A percentile compares a stretch with the other conserved stretches of the same genome.
Conservation (phyloP, 2,329 filamentous ascomycete genomes). For the Cladophialophora immunda region DNA sequence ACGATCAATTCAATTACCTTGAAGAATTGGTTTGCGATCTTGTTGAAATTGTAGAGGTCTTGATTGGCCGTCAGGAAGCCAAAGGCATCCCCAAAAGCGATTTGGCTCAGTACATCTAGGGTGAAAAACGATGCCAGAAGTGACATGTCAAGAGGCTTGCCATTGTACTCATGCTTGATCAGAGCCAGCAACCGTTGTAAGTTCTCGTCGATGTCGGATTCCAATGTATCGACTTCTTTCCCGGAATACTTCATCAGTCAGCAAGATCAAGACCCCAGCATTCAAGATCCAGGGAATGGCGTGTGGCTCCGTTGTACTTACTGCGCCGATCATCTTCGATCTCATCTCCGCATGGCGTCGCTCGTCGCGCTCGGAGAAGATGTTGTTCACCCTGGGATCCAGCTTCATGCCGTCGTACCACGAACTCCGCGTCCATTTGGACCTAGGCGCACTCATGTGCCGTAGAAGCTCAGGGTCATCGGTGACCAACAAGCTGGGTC, state of each 20-base stretch:
- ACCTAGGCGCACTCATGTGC: constrained; percentile 25
- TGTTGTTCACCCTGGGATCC: constrained; percentile 28
- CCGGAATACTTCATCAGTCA: constrained; percentile 27
- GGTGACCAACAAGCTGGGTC: constrained; percentile 25
- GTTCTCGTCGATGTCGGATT: constrained; percentile 28
- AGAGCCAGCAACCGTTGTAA: constrained; percentile 21
- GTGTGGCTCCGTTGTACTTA: constrained; percentile 4
- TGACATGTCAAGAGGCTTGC: constrained; percentile 32
- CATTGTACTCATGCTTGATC: constrained; percentile 26
- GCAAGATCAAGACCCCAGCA: background rate
- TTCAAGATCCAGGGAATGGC: background rate
- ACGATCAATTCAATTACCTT: constrained; percentile 34
- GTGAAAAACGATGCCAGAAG: constrained; percentile 31
- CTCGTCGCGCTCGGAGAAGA: constrained; percentile 30
- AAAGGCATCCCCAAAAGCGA: constrained; percentile 33
- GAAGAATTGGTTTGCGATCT: constrained; percentile 22
- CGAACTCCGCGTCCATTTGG: constrained; percentile 13
- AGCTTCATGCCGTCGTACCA: constrained; percentile 31
- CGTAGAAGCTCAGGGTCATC: constrained; percentile 22
- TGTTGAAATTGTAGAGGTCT: constrained; percentile 34
- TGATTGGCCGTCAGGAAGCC: constrained; percentile 32
- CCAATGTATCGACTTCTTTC: constrained; percentile 30
- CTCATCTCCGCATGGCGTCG: constrained; percentile 18
- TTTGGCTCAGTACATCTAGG: constrained; percentile 33
- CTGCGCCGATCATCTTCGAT: constrained; percentile 18